Percentiles rank a stretch among this genome's conserved stretches.
These are phyloP conservation scores for Gentiana dahurica DNA, from an alignment of 257 asterid genomes.

Conservation along the genomic window DNA sequence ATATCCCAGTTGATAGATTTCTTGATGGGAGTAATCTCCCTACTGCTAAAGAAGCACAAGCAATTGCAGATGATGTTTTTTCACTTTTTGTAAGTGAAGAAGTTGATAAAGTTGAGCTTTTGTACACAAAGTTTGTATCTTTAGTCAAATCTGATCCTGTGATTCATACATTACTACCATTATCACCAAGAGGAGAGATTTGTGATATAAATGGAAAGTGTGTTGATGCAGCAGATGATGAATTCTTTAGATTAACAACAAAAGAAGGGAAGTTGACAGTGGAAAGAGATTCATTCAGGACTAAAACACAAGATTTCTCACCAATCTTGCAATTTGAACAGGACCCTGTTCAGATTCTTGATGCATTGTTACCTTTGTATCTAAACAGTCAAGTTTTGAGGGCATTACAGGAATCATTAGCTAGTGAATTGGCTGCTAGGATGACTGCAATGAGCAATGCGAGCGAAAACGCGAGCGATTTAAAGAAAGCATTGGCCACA, in stretches of 20 bases:
- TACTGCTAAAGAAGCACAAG: constrained; percentile 88
- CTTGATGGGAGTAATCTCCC: constrained; percentile 61
- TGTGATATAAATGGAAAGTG: constrained; percentile 76
- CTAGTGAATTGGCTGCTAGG: constrained; percentile 90
- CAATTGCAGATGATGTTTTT: constrained; percentile 79
- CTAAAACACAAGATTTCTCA: constrained; percentile 51
- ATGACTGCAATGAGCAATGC: constrained; percentile 94
- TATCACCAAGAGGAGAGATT: constrained; percentile 85
- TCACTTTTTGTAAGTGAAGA: constrained; percentile 78
- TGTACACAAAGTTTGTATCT: constrained; percentile 87
- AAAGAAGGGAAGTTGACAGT: constrained; percentile 79
- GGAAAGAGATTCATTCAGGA: constrained; percentile 63
- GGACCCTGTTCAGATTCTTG: constrained; percentile 87
- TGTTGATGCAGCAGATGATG: constrained; percentile 86
- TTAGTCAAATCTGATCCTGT: constrained; percentile 72
- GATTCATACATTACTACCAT: constrained; percentile 81
- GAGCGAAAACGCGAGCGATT: constrained; percentile 57
- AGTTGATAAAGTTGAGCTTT: constrained; percentile 80
- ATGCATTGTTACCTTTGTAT: constrained; percentile 77
- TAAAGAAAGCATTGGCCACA: constrained; percentile 49
- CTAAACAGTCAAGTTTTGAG: constrained; percentile 84
- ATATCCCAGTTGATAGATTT: constrained; percentile 57
- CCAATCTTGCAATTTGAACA: constrained; percentile 87
- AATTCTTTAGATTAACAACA: constrained; percentile 73
- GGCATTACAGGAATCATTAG: constrained; percentile 74